Percentiles rank a stretch among this genome's conserved stretches.
Evolutionary conservation across 345 rosid species (phyloP).

Genomic region (Hibiscus tridactylites): DNA sequence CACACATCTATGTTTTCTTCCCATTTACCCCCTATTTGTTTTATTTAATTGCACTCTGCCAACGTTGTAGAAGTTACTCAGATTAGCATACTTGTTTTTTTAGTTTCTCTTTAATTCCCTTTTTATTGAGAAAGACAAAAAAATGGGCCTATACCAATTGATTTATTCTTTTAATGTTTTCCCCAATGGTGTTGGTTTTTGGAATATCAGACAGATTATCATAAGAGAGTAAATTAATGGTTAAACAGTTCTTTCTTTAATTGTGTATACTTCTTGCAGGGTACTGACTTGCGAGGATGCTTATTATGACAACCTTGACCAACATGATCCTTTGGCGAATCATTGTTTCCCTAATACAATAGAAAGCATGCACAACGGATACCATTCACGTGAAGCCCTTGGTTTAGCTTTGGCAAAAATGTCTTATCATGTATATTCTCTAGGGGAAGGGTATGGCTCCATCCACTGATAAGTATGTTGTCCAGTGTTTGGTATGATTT

Average conservation of each 20-base stretch:
- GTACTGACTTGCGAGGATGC: conserved; percentile 87
- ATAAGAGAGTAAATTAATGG: neutral
- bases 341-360: conserved; percentile 28
- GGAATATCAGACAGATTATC: neutral
- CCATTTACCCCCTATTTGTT: neutral
- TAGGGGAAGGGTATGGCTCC: conserved; percentile 79
- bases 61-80: neutral
- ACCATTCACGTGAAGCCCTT: conserved; percentile 41
- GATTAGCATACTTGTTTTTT: neutral
- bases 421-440: conserved; percentile 75
- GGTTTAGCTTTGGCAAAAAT: conserved; percentile 81
- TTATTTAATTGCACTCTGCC: neutral
- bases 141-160: too few species aligned
- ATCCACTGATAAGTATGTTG: conserved; percentile 4
- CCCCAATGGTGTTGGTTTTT: neutral
- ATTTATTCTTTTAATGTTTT: neutral
- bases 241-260: neutral
- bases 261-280: conserved; percentile 36
- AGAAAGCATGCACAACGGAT: conserved; percentile 31
- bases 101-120: neutral
- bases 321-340: conserved; percentile 27
- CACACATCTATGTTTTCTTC: neutral
- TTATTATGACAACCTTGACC: conserved; percentile 50
- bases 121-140: neutral
- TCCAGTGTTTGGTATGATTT: conserved; percentile 3